Evolutionary conservation across 441 rosid species (phyloP).

Genomic region (Biscutella laevigata): DNA sequence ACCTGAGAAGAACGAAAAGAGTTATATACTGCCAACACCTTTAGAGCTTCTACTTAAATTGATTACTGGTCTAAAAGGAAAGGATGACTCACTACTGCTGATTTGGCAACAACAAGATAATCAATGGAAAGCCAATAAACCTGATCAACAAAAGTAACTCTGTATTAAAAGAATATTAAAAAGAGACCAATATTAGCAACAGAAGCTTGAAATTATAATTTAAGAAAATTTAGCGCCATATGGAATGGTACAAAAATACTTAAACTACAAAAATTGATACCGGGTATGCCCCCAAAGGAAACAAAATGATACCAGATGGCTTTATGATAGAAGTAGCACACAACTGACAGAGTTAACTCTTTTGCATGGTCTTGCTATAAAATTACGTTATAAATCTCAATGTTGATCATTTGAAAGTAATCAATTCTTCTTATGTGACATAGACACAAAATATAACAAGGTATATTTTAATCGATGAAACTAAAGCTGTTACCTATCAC

Average conservation of each 20-base stretch:
- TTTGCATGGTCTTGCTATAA: background rate
- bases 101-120: slow-evolving; percentile 77
- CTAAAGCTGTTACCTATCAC: background rate
- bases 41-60: slow-evolving; percentile 4
- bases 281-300: too few species aligned
- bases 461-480: slow-evolving; percentile 2
- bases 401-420: background rate
- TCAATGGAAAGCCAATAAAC: slow-evolving; percentile 89
- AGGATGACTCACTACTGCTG: slow-evolving; percentile 67
- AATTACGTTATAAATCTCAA: background rate
- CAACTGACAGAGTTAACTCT: slow-evolving; percentile 1
- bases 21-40: slow-evolving; percentile 4
- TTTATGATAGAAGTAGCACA: slow-evolving; percentile 8
- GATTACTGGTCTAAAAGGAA: slow-evolving; percentile 1
- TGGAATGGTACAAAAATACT: slow-evolving; percentile 6
- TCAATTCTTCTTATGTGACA: background rate
- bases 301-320: background rate
- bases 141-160: slow-evolving; percentile 35
- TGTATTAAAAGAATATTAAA: slow-evolving; percentile 1
- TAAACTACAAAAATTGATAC: background rate
- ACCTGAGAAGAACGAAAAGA: slow-evolving; percentile 33
- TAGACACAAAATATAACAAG: background rate
- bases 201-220: too few species aligned
- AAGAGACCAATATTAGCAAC: slow-evolving; percentile 9
- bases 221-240: background rate